phyloP scores from a whole-genome alignment of 495 filamentous ascomycete genomes.

The Aspergillus nanangensis region DNA sequence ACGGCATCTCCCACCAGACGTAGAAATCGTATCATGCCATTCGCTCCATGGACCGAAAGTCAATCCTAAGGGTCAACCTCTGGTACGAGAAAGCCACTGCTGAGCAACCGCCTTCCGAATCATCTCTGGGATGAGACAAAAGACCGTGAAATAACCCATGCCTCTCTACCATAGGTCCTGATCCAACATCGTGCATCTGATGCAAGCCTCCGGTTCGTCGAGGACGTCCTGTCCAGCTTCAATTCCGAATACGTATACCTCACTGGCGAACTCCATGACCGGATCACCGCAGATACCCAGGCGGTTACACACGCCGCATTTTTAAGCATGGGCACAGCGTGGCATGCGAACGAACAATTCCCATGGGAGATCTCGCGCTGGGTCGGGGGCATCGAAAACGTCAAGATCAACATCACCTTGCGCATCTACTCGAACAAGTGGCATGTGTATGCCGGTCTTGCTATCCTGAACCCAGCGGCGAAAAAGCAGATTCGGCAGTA shows the following conservation, averaged over 20 bases:
- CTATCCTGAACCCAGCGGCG: slow-evolving; percentile 90
- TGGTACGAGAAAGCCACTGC: slow-evolving; percentile 50
- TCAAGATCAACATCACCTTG: slow-evolving; percentile 96
- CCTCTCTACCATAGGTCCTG: slow-evolving; percentile 54
- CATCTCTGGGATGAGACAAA: no score
- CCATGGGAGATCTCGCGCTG: slow-evolving; percentile 94
- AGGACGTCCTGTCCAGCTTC: slow-evolving; percentile 75
- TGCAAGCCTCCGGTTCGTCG: slow-evolving; percentile 70
- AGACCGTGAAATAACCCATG: no score
- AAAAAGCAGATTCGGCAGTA: slow-evolving; percentile 92
- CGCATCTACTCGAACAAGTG: slow-evolving; percentile 98
- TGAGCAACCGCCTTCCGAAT: no score
- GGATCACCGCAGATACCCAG: slow-evolving; percentile 96
- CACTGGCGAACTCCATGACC: slow-evolving; percentile 81
- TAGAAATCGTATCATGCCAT: slow-evolving; percentile 94
- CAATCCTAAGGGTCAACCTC: slow-evolving; percentile 78
- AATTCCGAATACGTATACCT: slow-evolving; percentile 79
- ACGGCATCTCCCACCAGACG: slow-evolving; percentile 77
- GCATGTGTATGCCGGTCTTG: slow-evolving; percentile 97
- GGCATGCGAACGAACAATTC: slow-evolving; percentile 88
- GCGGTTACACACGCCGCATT: slow-evolving; percentile 98
- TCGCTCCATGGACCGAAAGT: slow-evolving; percentile 93
- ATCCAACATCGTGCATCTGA: slow-evolving; percentile 89
- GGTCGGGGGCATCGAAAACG: slow-evolving; percentile 95
- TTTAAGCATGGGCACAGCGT: slow-evolving; percentile 93